Percentiles rank a stretch among this genome's conserved stretches.
Evolutionary conservation across 805 yeast species (phyloP).

Genomic region (Komagataella pseudopastoris): DNA sequence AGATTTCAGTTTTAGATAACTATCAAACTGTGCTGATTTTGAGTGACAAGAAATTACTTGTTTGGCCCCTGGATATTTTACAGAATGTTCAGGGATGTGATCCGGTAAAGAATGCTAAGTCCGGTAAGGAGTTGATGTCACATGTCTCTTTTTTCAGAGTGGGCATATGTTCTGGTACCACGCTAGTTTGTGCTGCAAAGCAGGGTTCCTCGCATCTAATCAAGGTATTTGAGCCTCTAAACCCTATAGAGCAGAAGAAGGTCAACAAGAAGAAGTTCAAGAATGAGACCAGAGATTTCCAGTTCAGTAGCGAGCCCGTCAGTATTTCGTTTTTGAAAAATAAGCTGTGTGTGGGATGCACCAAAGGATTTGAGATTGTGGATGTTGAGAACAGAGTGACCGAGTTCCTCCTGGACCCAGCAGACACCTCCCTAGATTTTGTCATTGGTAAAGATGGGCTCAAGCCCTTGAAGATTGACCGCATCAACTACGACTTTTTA

Average conservation of each 20-base stretch:
- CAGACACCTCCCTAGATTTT: conserved; percentile 93
- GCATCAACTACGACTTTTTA: conserved; percentile 79
- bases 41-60: conserved; percentile 69
- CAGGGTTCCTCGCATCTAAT: conserved; percentile 66
- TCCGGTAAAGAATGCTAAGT: conserved; percentile 37
- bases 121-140: conserved; percentile 68
- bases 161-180: conserved; percentile 83
- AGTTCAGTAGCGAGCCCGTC: conserved; percentile 80
- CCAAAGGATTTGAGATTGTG: conserved; percentile 92
- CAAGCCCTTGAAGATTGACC: conserved; percentile 83
- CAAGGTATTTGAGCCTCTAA: conserved; percentile 79
- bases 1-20: conserved; percentile 84
- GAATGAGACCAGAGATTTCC: conserved; percentile 59
- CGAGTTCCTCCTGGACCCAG: conserved; percentile 91
- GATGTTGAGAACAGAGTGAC: conserved; percentile 72
- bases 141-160: conserved; percentile 86
- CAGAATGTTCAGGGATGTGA: conserved; percentile 33
- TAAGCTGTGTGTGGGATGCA: conserved; percentile 87
- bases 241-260: conserved; percentile 43
- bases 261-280: conserved; percentile 61
- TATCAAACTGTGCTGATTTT: conserved; percentile 72
- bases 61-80: conserved; percentile 64
- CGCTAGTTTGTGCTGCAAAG: conserved; percentile 82
- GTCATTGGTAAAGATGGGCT: conserved; percentile 73
- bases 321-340: conserved; percentile 83